Percentiles rank a stretch among this genome's conserved stretches.
Conservation (phyloP, 2,329 filamentous ascomycete genomes). For the Fusarium solani-melongenae region DNA sequence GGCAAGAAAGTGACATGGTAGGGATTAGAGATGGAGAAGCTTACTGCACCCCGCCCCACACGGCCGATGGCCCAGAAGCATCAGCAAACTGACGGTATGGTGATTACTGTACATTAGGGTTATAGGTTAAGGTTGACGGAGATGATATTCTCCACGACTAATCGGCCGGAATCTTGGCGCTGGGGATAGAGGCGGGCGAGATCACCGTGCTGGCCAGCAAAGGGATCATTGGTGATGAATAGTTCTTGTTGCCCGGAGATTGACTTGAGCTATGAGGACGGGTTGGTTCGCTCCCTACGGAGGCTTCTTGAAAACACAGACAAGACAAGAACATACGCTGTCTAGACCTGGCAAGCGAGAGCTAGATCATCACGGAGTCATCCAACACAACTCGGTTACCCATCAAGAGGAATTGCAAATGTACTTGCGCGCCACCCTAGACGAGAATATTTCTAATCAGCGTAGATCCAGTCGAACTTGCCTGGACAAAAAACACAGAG, state of each 20-base stretch:
- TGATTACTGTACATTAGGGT: neutral
- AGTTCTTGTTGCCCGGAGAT: neutral
- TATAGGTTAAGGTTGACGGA: neutral
- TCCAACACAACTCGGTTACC: neutral
- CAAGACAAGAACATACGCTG: neutral
- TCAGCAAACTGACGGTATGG: neutral
- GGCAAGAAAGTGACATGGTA: neutral
- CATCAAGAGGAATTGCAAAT: neutral
- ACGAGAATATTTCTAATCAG: neutral
- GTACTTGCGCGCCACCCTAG: neutral
- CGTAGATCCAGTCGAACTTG: neutral
- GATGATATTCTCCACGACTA: neutral
- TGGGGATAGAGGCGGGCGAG: neutral
- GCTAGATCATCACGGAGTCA: neutral
- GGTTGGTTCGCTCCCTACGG: neutral
- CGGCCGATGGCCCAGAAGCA: neutral
- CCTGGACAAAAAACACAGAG: neutral
- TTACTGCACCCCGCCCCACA: neutral
- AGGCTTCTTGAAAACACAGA: neutral
- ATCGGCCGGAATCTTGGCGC: neutral
- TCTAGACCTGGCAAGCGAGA: neutral
- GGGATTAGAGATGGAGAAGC: neutral
- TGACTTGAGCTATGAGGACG: neutral
- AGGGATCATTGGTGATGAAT: neutral
- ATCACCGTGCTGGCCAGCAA: neutral